Percentiles rank a stretch among this genome's conserved stretches.
These are phyloP conservation scores for Stemphylium lycopersici DNA, from an alignment of 2,329 filamentous ascomycete species.

Conservation along the genomic window DNA sequence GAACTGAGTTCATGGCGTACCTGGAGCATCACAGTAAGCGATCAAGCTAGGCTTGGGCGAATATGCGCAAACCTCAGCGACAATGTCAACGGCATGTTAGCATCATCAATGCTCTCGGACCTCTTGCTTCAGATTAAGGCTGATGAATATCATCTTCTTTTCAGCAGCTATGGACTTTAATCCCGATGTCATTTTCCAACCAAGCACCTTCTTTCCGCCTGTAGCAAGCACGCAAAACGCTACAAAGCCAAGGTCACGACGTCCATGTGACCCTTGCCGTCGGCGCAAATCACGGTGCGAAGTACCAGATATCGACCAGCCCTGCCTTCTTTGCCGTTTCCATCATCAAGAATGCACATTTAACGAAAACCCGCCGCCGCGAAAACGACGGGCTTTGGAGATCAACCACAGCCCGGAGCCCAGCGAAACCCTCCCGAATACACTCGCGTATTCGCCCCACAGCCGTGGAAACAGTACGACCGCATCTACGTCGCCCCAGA, in stretches of 20 bases:
- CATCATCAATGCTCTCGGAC: not conserved
- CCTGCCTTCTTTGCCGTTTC: constrained; percentile 70
- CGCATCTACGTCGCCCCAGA: constrained; percentile 14
- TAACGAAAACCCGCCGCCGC: constrained; percentile 68
- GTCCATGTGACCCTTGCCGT: constrained; percentile 71
- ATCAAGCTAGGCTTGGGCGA: not conserved
- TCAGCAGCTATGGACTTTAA: constrained; percentile 22
- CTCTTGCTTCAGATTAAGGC: not conserved
- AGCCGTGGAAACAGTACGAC: not conserved
- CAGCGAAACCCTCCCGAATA: not conserved
- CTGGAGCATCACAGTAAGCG: not conserved
- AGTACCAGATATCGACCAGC: constrained; percentile 67
- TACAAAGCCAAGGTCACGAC: constrained; percentile 34
- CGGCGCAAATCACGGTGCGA: constrained; percentile 71
- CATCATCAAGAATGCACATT: constrained; percentile 72
- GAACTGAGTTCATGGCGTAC: not conserved
- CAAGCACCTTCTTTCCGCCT: constrained; percentile 17
- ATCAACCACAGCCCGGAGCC: constrained; percentile 12
- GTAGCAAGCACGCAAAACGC: constrained; percentile 5
- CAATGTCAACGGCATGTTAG: not conserved
- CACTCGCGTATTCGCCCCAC: constrained; percentile 1
- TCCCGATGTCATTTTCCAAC: constrained; percentile 19
- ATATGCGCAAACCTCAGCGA: not conserved
- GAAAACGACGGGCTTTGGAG: constrained; percentile 65
- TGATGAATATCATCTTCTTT: not conserved